Evolutionary conservation across 768 basidiomycete species (phyloP).

Genomic region (Scleroderma bovista): DNA sequence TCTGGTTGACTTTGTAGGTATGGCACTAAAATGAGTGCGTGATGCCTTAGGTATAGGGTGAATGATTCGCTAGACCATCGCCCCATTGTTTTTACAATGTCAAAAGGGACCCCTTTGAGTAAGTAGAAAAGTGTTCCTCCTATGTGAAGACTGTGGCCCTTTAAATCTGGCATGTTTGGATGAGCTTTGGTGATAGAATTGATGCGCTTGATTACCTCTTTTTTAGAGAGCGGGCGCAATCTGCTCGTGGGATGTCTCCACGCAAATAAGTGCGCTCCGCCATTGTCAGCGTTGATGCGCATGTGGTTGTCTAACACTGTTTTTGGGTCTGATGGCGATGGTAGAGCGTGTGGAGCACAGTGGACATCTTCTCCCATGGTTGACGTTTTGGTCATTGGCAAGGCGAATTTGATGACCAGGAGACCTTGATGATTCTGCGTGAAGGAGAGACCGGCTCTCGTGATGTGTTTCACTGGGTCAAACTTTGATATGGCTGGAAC

Average conservation of each 20-base stretch:
- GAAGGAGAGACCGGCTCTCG: conserved; percentile 14
- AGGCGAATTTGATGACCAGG: conserved; percentile 3
- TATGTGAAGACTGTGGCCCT: conserved; percentile 18
- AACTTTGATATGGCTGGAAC: conserved; percentile 29
- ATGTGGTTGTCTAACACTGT: conserved; percentile 22
- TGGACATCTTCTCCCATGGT: conserved; percentile 10
- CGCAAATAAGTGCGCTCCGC: conserved; percentile 24
- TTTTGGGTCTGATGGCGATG: conserved; percentile 18
- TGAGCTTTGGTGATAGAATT: not conserved
- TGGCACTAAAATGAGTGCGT: conserved; percentile 16
- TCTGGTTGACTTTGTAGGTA: no score
- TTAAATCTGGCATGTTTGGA: not conserved
- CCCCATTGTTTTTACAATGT: conserved; percentile 28
- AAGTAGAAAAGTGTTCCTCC: conserved; percentile 24
- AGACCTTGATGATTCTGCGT: conserved; percentile 16
- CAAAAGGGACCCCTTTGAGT: conserved; percentile 21
- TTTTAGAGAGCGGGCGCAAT: conserved; percentile 22
- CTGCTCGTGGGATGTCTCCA: conserved; percentile 11
- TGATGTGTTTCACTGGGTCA: conserved; percentile 26
- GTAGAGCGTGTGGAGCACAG: not conserved
- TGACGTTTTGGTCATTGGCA: conserved; percentile 21
- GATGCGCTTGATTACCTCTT: conserved; percentile 19
- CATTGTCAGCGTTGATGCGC: conserved; percentile 17
- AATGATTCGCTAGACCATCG: conserved; percentile 30
- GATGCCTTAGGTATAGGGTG: conserved; percentile 22